These are phyloP conservation scores for Avena atlantica DNA, from an alignment of 176 grass and related monocot species.

Conservation along the genomic window DNA sequence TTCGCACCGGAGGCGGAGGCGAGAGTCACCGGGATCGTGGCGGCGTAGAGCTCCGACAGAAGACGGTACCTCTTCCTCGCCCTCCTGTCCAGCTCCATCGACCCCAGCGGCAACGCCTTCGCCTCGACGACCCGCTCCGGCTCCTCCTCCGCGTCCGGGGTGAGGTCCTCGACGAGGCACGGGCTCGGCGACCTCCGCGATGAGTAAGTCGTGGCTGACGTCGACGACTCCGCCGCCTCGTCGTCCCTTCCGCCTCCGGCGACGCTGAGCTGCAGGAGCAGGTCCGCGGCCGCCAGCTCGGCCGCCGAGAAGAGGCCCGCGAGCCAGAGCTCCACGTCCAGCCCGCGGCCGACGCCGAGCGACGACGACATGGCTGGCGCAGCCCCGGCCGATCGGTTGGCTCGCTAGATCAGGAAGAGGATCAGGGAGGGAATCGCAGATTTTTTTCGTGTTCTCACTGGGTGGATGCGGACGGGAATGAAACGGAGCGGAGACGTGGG, in stretches of 20 bases:
- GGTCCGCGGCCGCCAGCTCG: conserved; percentile 50
- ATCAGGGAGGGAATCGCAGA: too few relatives aligned
- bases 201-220: too few relatives aligned
- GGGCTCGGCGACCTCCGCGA: conserved; percentile 54
- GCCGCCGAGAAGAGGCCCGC: conserved; percentile 57
- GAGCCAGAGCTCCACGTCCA: conserved; percentile 14
- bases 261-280: too few relatives aligned
- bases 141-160: background rate
- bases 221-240: too few relatives aligned
- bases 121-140: background rate
- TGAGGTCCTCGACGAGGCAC: background rate
- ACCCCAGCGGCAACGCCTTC: too few relatives aligned
- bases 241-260: too few relatives aligned
- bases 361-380: background rate
- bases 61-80: conserved; percentile 54
- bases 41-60: conserved; percentile 58
- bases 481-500: background rate
- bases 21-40: conserved; percentile 24
- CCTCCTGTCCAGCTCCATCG: conserved; percentile 41
- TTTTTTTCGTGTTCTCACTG: too few relatives aligned
- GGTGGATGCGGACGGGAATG: background rate
- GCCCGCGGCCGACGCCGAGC: background rate
- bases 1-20: background rate
- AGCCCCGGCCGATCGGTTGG: too few relatives aligned
- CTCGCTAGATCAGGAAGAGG: too few relatives aligned